Evolutionary conservation across 208 protist species (phyloP).

Genomic region (Leishmania braziliensis): DNA sequence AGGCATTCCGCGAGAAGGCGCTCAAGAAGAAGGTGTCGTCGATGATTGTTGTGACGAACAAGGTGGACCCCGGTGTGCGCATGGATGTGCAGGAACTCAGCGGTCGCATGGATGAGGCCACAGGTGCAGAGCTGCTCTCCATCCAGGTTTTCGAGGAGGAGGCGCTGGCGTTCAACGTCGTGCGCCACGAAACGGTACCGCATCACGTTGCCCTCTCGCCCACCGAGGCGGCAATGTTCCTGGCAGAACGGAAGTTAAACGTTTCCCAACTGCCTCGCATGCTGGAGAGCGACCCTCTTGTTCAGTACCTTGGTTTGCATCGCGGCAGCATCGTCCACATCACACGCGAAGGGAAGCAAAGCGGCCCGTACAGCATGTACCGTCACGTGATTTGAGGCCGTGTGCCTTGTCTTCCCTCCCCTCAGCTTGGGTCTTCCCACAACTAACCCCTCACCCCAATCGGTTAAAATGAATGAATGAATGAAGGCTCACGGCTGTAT

Average conservation of each 20-base stretch:
- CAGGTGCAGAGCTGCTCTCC: slow-evolving; percentile 46
- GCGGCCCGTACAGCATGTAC: slow-evolving; percentile 98
- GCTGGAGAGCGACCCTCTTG: slow-evolving; percentile 94
- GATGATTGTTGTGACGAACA: slow-evolving; percentile 66
- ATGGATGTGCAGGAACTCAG: slow-evolving; percentile 66
- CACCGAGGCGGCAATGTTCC: slow-evolving; percentile 75
- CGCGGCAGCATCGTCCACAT: slow-evolving; percentile 96
- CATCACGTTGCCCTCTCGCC: slow-evolving; percentile 85
- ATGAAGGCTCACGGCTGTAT: neutral
- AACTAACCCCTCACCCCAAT: too few relatives aligned
- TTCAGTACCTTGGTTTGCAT: slow-evolving; percentile 93
- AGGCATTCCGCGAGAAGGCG: slow-evolving; percentile 65
- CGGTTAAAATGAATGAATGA: neutral
- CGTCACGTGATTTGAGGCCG: slow-evolving; percentile 91
- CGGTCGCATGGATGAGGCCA: slow-evolving; percentile 49
- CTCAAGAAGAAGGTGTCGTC: slow-evolving; percentile 52
- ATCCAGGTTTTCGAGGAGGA: slow-evolving; percentile 95
- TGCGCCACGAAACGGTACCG: slow-evolving; percentile 95
- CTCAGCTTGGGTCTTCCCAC: neutral
- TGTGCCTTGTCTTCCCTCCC: neutral
- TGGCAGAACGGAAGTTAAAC: slow-evolving; percentile 84
- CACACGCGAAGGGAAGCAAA: slow-evolving; percentile 92
- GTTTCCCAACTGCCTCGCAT: slow-evolving; percentile 97
- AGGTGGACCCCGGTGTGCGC: slow-evolving; percentile 52
- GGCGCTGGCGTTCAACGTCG: slow-evolving; percentile 95